Evolutionary conservation across 225 moss, liverwort and hornwort species (phyloP).

Genomic region (Anthoceros angustus): DNA sequence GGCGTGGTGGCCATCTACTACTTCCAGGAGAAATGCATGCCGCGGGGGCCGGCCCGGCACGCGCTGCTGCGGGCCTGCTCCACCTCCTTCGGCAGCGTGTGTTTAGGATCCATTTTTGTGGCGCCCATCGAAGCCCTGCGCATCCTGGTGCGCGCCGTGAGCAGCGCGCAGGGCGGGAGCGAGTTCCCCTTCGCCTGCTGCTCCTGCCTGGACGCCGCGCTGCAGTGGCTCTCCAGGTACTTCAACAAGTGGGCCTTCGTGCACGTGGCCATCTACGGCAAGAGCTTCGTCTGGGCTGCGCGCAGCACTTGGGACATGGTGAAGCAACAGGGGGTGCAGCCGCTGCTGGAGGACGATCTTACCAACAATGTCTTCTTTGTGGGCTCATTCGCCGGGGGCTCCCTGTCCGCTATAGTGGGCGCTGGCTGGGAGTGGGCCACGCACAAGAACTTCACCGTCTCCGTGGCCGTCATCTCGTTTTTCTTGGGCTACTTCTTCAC

Average conservation of each 20-base stretch:
- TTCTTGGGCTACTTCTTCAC: slow-evolving; percentile 65
- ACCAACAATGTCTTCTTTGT: slow-evolving; percentile 48
- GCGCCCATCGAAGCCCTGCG: slow-evolving; percentile 47
- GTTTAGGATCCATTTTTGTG: slow-evolving; percentile 71
- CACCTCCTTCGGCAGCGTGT: slow-evolving; percentile 62
- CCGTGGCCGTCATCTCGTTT: slow-evolving; percentile 44
- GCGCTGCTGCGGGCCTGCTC: slow-evolving; percentile 68
- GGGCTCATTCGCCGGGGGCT: slow-evolving; percentile 71
- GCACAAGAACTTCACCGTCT: slow-evolving; percentile 32
- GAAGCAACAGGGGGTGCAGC: slow-evolving; percentile 30
- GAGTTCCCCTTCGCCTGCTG: slow-evolving; percentile 93
- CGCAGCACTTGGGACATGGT: slow-evolving; percentile 76
- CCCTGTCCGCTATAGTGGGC: slow-evolving; percentile 72
- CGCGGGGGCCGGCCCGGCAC: slow-evolving; percentile 21
- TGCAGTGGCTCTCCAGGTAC: slow-evolving; percentile 38
- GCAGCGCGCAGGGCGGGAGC: slow-evolving; percentile 65
- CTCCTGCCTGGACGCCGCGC: slow-evolving; percentile 49
- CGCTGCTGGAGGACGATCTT: slow-evolving; percentile 67
- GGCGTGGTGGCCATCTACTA: slow-evolving; percentile 46
- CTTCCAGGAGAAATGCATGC: slow-evolving; percentile 51
- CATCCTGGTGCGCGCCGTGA: slow-evolving; percentile 43
- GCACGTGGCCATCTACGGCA: slow-evolving; percentile 66
- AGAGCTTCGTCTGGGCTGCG: slow-evolving; percentile 63
- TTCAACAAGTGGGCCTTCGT: slow-evolving; percentile 96
- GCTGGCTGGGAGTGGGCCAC: slow-evolving; percentile 69